phyloP scores from a whole-genome alignment of 805 yeast genomes.

The Ascoidea rubescens region DNA sequence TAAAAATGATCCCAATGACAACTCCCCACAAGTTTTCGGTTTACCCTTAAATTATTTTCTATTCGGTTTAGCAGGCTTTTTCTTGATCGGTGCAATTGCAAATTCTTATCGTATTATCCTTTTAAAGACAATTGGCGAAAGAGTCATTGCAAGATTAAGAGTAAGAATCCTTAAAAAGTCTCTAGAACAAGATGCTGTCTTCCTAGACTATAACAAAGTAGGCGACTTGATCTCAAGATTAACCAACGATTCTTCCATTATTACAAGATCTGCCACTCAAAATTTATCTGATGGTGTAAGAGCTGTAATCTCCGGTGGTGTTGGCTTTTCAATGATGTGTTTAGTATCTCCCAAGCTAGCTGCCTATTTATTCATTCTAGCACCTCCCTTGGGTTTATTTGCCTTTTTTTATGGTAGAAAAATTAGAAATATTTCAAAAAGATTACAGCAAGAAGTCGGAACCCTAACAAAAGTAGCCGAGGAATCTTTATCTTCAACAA shows the following conservation, averaged over 20 bases:
- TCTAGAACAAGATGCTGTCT: slow-evolving; percentile 75
- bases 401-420: slow-evolving; percentile 72
- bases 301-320: slow-evolving; percentile 67
- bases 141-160: slow-evolving; percentile 73
- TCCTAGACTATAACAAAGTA: slow-evolving; percentile 77
- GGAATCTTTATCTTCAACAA: slow-evolving; percentile 74
- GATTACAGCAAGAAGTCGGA: slow-evolving; percentile 77
- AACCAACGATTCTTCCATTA: slow-evolving; percentile 80
- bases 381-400: slow-evolving; percentile 74
- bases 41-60: slow-evolving; percentile 53
- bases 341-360: slow-evolving; percentile 75
- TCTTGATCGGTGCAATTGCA: slow-evolving; percentile 61
- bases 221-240: slow-evolving; percentile 87
- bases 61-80: slow-evolving; percentile 42
- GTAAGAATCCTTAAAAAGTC: slow-evolving; percentile 64
- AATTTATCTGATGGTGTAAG: slow-evolving; percentile 89
- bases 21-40: slow-evolving; percentile 30
- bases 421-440: slow-evolving; percentile 59
- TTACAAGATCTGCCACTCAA: slow-evolving; percentile 74
- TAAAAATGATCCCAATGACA: too few species aligned
- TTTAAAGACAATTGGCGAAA: slow-evolving; percentile 71
- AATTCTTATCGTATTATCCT: slow-evolving; percentile 72
- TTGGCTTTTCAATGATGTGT: slow-evolving; percentile 87
- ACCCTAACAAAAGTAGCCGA: slow-evolving; percentile 80
- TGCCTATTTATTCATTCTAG: slow-evolving; percentile 61